Conservation (phyloP, 495 filamentous ascomycete species). For the Aspergillus carlsbadensis region DNA sequence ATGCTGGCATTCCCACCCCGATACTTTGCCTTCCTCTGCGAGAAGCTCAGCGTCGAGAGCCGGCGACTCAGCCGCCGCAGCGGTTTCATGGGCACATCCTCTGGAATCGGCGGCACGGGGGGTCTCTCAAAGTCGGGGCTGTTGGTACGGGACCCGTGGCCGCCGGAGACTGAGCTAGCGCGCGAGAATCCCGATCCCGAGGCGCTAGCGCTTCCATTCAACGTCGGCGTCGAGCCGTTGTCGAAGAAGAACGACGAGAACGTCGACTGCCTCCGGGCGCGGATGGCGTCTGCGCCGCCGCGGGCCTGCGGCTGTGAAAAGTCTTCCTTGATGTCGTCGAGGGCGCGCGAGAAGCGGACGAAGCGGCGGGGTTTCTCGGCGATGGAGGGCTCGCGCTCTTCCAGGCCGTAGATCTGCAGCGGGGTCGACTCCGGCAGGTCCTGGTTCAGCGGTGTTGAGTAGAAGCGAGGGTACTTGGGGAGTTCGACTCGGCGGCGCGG, state of each 20-base stretch:
- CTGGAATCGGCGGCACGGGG: too few species aligned
- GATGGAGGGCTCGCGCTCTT: slow-evolving; percentile 40
- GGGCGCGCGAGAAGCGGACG: slow-evolving; percentile 39
- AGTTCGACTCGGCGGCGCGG: slow-evolving; percentile 26
- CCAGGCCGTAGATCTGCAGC: slow-evolving; percentile 38
- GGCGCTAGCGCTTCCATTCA: slow-evolving; percentile 3
- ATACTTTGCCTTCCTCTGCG: slow-evolving; percentile 20
- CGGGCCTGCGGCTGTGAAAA: slow-evolving; percentile 31
- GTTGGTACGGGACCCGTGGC: slow-evolving; percentile 9
- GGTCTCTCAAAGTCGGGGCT: too few species aligned
- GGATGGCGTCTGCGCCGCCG: slow-evolving; percentile 28
- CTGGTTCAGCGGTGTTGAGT: slow-evolving; percentile 39
- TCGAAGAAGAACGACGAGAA: slow-evolving; percentile 11
- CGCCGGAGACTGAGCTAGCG: slow-evolving; percentile 9
- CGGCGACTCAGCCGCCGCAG: slow-evolving; percentile 29
- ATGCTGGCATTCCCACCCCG: slow-evolving; percentile 27
- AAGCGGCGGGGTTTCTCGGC: slow-evolving; percentile 33
- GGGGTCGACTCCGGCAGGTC: slow-evolving; percentile 34
- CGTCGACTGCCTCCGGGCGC: slow-evolving; percentile 30
- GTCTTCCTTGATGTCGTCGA: slow-evolving; percentile 44
- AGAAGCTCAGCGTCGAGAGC: slow-evolving; percentile 29
- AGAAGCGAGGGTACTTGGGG: slow-evolving; percentile 38
- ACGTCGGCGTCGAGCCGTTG: slow-evolving; percentile 11
- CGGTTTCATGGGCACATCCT: slow-evolving; percentile 10
- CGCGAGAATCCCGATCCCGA: slow-evolving; percentile 4